These are phyloP conservation scores for Xylaria sp. DNA, from an alignment of 2,329 filamentous ascomycete species.

Conservation along the genomic window DNA sequence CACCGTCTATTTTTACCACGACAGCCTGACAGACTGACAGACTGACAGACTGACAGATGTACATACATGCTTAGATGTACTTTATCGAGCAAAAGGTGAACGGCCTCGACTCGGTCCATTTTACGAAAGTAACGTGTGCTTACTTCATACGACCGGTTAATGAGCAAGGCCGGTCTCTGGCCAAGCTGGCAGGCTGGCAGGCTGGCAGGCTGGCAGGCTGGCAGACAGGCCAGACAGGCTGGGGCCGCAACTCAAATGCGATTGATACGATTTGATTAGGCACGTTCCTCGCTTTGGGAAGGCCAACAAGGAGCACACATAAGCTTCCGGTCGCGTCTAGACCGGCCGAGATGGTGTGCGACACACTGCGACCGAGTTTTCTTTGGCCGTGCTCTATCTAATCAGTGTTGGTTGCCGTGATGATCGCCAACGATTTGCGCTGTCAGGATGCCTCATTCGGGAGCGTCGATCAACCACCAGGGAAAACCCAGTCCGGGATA, in stretches of 20 bases:
- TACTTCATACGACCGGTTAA: conserved; percentile 19
- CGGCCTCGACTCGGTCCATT: conserved; percentile 22
- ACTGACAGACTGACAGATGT: neutral
- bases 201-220: too few relatives aligned
- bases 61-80: too few relatives aligned
- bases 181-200: conserved; percentile 9
- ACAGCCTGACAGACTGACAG: neutral
- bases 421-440: conserved; percentile 17
- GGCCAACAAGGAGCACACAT: conserved; percentile 16
- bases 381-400: conserved; percentile 7
- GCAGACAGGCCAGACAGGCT: too few relatives aligned
- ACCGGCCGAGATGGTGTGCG: conserved; percentile 22
- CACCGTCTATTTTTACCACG: neutral
- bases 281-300: conserved; percentile 10
- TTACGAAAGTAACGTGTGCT: conserved; percentile 11
- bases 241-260: conserved; percentile 4
- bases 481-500: neutral
- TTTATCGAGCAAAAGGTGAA: conserved; percentile 2
- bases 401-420: conserved; percentile 7
- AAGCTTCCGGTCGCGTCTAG: conserved; percentile 24
- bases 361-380: conserved; percentile 1
- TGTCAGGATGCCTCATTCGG: conserved; percentile 8
- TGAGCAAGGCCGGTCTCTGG: neutral
- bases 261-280: too few relatives aligned
- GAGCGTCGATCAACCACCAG: neutral